phyloP scores from a whole-genome alignment of 768 basidiomycete genomes.

The Erythrobasidium yunnanense region DNA sequence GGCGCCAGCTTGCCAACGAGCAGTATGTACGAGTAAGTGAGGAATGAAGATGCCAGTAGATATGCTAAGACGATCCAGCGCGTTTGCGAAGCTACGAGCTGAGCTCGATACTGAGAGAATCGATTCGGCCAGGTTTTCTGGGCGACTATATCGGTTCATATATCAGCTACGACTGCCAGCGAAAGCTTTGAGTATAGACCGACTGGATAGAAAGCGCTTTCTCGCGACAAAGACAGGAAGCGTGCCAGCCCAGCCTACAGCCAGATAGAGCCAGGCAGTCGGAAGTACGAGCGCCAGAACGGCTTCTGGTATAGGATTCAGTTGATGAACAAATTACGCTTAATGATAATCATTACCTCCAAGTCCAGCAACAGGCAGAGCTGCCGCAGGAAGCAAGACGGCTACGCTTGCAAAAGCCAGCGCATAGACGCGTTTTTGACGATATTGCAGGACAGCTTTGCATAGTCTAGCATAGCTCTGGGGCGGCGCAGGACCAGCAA shows the following conservation, averaged over 20 bases:
- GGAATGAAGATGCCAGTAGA: not conserved
- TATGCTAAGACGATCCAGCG: conserved; percentile 4
- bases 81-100: not conserved
- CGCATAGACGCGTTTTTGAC: conserved; percentile 22
- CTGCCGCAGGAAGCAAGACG: not conserved
- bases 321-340: not conserved
- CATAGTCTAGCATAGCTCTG: conserved; percentile 17
- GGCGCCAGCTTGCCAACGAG: conserved; percentile 3
- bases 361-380: conserved; percentile 14
- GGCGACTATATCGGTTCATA: not conserved
- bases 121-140: not conserved
- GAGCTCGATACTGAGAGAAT: conserved; percentile 3
- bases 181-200: not conserved
- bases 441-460: conserved; percentile 23
- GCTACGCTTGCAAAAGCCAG: conserved; percentile 15
- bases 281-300: conserved; percentile 7
- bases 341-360: too few species aligned
- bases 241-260: not conserved
- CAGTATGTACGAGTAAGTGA: not conserved
- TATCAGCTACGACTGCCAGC: not conserved
- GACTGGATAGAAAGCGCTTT: conserved; percentile 14
- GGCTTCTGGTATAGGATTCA: not conserved
- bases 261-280: conserved; percentile 15
- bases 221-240: conserved; percentile 15
- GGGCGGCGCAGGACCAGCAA: conserved; percentile 20